Percentiles rank a stretch among this genome's conserved stretches.
These are phyloP conservation scores for Colletotrichum costaricense DNA, from an alignment of 2,329 filamentous ascomycete species.

Conservation along the genomic window DNA sequence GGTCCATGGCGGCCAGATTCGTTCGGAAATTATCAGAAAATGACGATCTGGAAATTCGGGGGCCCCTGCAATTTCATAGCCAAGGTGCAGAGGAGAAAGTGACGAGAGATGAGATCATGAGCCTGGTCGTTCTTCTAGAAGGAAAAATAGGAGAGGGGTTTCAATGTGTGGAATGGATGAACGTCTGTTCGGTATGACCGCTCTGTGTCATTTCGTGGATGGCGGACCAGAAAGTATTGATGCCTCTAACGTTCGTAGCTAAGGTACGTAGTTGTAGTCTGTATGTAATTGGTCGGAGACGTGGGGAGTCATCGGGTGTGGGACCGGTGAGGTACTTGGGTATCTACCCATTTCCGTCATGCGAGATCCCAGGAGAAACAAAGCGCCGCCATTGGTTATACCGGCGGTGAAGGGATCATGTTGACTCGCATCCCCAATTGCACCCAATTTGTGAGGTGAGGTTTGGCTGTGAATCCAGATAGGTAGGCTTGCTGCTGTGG, in stretches of 20 bases:
- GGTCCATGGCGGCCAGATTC: not conserved
- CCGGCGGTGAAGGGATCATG: not conserved
- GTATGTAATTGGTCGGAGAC: not conserved
- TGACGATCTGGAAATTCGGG: conserved; percentile 2
- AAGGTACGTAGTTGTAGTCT: too few species aligned
- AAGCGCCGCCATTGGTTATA: not conserved
- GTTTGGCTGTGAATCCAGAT: not conserved
- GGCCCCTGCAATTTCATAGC: not conserved
- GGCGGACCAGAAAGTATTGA: not conserved
- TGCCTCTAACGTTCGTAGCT: not conserved
- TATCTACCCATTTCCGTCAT: not conserved
- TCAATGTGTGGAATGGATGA: not conserved
- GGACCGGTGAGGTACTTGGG: not conserved
- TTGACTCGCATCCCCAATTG: not conserved
- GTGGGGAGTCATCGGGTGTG: conserved; percentile 10
- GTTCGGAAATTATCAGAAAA: conserved; percentile 27
- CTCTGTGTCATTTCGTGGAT: not conserved
- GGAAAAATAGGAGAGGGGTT: conserved; percentile 6
- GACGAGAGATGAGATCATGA: not conserved
- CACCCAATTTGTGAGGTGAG: not conserved
- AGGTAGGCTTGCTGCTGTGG: not conserved
- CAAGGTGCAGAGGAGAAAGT: not conserved
- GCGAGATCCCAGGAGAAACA: conserved; percentile 4
- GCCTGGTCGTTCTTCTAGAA: conserved; percentile 20
- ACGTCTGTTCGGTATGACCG: not conserved